Conservation (phyloP, 164 flowering plant species). For the Vitis labrusca region DNA sequence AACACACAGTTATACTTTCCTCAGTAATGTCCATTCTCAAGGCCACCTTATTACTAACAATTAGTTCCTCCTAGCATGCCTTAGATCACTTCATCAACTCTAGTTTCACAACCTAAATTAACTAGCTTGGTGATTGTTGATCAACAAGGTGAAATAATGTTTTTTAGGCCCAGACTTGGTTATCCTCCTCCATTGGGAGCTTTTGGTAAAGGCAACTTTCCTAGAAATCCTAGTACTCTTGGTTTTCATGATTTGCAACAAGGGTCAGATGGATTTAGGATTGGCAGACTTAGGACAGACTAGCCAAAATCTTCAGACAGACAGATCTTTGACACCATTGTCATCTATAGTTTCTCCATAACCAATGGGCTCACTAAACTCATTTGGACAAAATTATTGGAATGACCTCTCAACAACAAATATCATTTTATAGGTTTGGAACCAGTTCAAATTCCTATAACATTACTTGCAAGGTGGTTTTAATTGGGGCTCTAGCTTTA, state of each 20-base stretch:
- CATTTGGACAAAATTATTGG: slow-evolving; percentile 63
- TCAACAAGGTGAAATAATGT: slow-evolving; percentile 55
- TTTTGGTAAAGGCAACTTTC: slow-evolving; percentile 53
- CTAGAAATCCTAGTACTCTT: slow-evolving; percentile 44
- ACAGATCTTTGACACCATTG: slow-evolving; percentile 54
- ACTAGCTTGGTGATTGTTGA: slow-evolving; percentile 39
- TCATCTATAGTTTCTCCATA: slow-evolving; percentile 71
- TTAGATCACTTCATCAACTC: slow-evolving; percentile 55
- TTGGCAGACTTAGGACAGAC: slow-evolving; percentile 66
- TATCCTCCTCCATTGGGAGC: slow-evolving; percentile 55
- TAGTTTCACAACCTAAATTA: slow-evolving; percentile 69
- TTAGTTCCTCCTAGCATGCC: slow-evolving; percentile 53
- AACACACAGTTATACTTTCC: slow-evolving; percentile 53
- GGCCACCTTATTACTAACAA: slow-evolving; percentile 63
- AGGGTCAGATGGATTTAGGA: slow-evolving; percentile 66
- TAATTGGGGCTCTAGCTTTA: slow-evolving; percentile 49
- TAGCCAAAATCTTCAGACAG: slow-evolving; percentile 68
- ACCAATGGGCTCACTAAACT: slow-evolving; percentile 52
- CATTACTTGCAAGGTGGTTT: slow-evolving; percentile 43
- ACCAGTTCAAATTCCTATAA: slow-evolving; percentile 51
- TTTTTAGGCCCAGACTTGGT: slow-evolving; percentile 61
- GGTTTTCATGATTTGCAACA: slow-evolving; percentile 58
- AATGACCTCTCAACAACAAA: slow-evolving; percentile 63
- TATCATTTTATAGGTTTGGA: slow-evolving; percentile 61
- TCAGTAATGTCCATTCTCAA: slow-evolving; percentile 57